These are phyloP conservation scores for Calonectria hawksworthii DNA, from an alignment of 2,329 filamentous ascomycete genomes.

Conservation along the genomic window DNA sequence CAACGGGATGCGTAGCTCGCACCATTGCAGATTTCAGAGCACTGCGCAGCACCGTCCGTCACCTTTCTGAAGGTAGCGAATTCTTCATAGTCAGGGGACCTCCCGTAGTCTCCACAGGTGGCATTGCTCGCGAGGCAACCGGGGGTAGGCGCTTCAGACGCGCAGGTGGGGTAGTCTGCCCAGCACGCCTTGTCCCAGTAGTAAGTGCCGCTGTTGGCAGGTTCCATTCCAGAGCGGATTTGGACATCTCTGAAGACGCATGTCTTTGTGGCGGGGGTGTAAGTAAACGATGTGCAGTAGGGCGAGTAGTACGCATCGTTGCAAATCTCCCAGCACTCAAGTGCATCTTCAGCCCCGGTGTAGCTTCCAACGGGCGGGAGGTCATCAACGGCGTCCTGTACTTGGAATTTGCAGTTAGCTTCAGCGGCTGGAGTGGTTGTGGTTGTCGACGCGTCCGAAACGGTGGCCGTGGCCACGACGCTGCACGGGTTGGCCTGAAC, in stretches of 20 bases:
- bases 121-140: not conserved
- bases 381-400: not conserved
- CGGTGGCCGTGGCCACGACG: not conserved
- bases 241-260: conserved; percentile 6
- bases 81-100: not conserved
- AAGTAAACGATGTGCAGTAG: conserved; percentile 9
- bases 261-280: not conserved
- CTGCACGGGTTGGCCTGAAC: not conserved
- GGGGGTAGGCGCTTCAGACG: not conserved
- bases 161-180: not conserved
- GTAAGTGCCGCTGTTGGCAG: not conserved
- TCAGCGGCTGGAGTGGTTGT: not conserved
- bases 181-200: conserved; percentile 17
- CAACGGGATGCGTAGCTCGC: not conserved
- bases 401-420: conserved; percentile 7
- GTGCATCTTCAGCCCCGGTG: not conserved
- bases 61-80: conserved; percentile 6
- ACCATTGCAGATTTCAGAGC: conserved; percentile 6
- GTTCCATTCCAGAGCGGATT: not conserved
- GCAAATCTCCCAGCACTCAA: conserved; percentile 3
- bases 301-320: not conserved
- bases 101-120: not conserved
- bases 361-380: not conserved
- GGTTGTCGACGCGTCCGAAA: not conserved
- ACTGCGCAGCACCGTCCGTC: not conserved